Base-by-base conservation (phyloP, 2,329 filamentous ascomycete genomes). In the Beauveria caledonica region DNA sequence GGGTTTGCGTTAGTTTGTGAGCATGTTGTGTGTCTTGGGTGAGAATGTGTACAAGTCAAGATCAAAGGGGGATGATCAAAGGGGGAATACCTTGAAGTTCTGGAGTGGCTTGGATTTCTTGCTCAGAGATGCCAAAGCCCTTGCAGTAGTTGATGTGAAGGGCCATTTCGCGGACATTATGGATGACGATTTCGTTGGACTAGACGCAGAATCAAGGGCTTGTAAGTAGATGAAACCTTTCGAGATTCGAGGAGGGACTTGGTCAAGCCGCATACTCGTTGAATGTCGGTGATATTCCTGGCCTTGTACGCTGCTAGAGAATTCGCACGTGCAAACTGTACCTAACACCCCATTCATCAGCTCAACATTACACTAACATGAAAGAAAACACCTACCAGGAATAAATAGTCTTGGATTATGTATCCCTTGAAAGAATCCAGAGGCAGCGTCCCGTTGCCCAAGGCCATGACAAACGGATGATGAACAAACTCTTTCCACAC, bases 351-450 rank as follows among this genome's bases (percentile, higher is more conserved):
- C 19, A 27, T 36, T 13, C 19, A 9, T 55, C 21, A 21, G 39
- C 10, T 10, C 23, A 17, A 21, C 3, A 23, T 45, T 19, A 21
- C 17, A 10, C 13, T 5, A 8, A 13, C 10, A 29, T 42, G 8
- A 33, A 13, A 33, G 29, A 33, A 33, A 13, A 19, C 17, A 69
- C 79, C 46, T 67, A 94, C 89, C 48, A 97, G 76, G 69, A 94
- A 97, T 5, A 96, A 79, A 68, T 97, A 97, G 68, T 97, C 93
- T 68, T 97, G 93, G 10, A 94, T 81, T 60, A 97, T 84, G 70
- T 97, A 97, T 44, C 88, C 82, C 72, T 92, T 94, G 78, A 96
- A 97, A 0, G 86, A 87, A 48, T 88, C 83, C 1, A 88, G 66
- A 0, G 89, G 87, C 21, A 97, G 77, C 8, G 83, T 87, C 0